These are phyloP conservation scores for Trypanosoma cruzi DNA, from an alignment of 208 protist species.

Conservation along the genomic window DNA sequence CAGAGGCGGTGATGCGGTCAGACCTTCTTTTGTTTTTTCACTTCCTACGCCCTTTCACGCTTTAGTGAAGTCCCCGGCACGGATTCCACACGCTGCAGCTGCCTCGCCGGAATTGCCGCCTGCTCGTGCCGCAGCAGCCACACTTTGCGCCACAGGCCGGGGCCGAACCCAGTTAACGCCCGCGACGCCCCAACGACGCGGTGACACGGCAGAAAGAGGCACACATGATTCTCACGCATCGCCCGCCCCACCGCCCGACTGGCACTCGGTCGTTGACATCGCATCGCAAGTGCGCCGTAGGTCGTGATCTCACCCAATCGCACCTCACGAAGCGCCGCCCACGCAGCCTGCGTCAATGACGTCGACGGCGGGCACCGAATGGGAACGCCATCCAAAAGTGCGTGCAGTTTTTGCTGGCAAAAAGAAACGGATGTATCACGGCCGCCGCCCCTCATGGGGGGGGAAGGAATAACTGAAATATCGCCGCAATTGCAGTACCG, in stretches of 20 bases:
- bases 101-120: slow-evolving; percentile 33
- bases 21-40: neutral
- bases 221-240: slow-evolving; percentile 63
- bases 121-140: slow-evolving; percentile 72
- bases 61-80: neutral
- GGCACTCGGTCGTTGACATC: slow-evolving; percentile 20
- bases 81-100: slow-evolving; percentile 33
- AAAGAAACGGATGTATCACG: neutral
- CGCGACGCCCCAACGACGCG: slow-evolving; percentile 59
- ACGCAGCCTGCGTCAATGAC: slow-evolving; percentile 41
- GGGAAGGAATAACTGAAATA: slow-evolving; percentile 42
- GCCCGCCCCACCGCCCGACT: slow-evolving; percentile 60
- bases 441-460: neutral
- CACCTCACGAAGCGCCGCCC: slow-evolving; percentile 53
- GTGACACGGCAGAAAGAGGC: slow-evolving; percentile 73
- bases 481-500: slow-evolving; percentile 28
- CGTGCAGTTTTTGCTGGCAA: slow-evolving; percentile 8
- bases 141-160: slow-evolving; percentile 62
- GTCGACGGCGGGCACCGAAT: slow-evolving; percentile 41
- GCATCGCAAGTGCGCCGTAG: slow-evolving; percentile 52
- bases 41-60: slow-evolving; percentile 6
- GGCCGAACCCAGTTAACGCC: slow-evolving; percentile 58
- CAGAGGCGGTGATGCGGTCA: neutral
- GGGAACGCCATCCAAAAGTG: slow-evolving; percentile 38
- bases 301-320: slow-evolving; percentile 41